These are phyloP conservation scores for Melampsora larici-populina DNA, from an alignment of 1,284 basidiomycete species.

Conservation along the genomic window DNA sequence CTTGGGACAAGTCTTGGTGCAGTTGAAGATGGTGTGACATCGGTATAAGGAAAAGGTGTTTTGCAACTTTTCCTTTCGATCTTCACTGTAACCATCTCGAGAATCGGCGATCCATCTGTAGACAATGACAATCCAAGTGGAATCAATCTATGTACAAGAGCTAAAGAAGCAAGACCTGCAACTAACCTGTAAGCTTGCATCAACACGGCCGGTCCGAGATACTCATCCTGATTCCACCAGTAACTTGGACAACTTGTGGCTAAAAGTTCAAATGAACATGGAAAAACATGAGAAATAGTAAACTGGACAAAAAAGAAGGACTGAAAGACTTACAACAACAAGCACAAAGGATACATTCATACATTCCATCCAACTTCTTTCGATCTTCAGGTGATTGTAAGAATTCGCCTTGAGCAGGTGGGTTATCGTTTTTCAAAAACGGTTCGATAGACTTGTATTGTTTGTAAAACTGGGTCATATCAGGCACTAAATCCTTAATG, in stretches of 20 bases:
- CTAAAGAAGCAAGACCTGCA: slow-evolving; percentile 54
- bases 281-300: too few relatives aligned
- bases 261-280: slow-evolving; percentile 44
- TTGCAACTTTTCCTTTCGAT: slow-evolving; percentile 87
- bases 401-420: slow-evolving; percentile 72
- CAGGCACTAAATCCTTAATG: slow-evolving; percentile 93
- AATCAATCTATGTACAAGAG: not conserved
- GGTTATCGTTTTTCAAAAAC: slow-evolving; percentile 86
- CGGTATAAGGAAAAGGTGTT: slow-evolving; percentile 89
- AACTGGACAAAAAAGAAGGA: not conserved
- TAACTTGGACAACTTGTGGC: slow-evolving; percentile 60
- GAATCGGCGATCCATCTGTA: slow-evolving; percentile 94
- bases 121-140: not conserved
- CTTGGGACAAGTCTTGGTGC: slow-evolving; percentile 88
- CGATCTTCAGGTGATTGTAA: slow-evolving; percentile 87
- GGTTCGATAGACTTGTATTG: slow-evolving; percentile 99
- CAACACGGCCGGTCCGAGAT: slow-evolving; percentile 91
- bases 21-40: slow-evolving; percentile 84
- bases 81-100: slow-evolving; percentile 72
- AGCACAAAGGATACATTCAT: slow-evolving; percentile 63
- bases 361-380: slow-evolving; percentile 93
- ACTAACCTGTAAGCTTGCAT: slow-evolving; percentile 66
- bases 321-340: slow-evolving; percentile 15
- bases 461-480: slow-evolving; percentile 83
- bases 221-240: slow-evolving; percentile 99